Evolutionary conservation across 352 stramenopile genomes (phyloP), one percentile per base, ranked within the genome.

Genomic region (Phytophthora ohioensis): DNA sequence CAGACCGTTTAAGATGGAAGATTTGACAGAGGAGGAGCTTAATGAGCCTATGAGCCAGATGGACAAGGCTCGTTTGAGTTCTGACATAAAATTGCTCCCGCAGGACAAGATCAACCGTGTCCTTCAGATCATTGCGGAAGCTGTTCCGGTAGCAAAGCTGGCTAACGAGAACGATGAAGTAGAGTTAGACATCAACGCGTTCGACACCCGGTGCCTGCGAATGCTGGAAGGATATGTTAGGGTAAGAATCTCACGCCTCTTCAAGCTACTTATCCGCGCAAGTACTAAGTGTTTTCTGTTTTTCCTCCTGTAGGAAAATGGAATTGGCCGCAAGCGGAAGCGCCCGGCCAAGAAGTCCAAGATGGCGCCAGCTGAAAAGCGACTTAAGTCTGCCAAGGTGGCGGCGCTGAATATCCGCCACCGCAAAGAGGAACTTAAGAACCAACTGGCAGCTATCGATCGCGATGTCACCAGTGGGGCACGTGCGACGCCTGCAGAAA

Each of bases 191-290:
- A 93, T 97, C 73, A 95, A 95, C 64, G 85, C 87, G 58, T 95
- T 97, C 67, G 88, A 95, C 57, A 95, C 90, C 3, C 73, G 88
- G 34, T 95, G 88, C 73, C 78, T 97, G 63, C 80, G 90, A 43
- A 95, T 95, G 88, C 84, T 97, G 47, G 88, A 97, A 87, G 88
- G 88, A 73, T 97, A 95, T 67, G 85, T 97, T 75, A 79, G 86
- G 74, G 90, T 96, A 86, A 73, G 85, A 83, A 74, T 64, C 15
- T 61, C n/a, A 57, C n/a, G 64, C 57, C 21, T 66, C 68, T 71
- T 69, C 49, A 61, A 73, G 56, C 43, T 65, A 71, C 34, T 45
- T 34, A 34, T 34, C 27, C 11, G 43, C 48, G 30, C 54, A 9
- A 73, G 55, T 73, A 62, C 30, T 71, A 66, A 71, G 60, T 57